Base-by-base conservation (phyloP, 768 basidiomycete species). In the Lactifluus echinatus region DNA sequence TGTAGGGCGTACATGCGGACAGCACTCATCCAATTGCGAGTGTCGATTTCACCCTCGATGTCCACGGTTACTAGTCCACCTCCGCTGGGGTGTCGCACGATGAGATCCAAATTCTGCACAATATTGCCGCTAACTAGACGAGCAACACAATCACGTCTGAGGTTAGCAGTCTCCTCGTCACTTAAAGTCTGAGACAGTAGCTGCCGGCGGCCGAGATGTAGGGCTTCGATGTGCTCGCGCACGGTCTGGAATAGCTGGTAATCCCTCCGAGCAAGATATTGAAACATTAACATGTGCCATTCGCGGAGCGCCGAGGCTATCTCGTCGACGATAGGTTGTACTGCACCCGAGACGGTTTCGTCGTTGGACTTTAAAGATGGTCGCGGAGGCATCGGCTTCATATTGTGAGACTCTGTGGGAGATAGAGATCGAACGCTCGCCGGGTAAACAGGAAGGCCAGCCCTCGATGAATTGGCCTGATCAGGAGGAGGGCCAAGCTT, bases 351-450 rank as follows among this genome's bases (percentile, higher is more conserved):
- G 3, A 81, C 78, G 2, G 95, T 98, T 64, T 97, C 94, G 67
- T 96, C 95, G 36, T 91, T 92, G 10, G 92, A 90, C 61, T 93
- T 94, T 47, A 97, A 79, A n/a, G 88, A 90, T 6, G 95, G 95
- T 43, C 96, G 82, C 3, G 92, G 93, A 8, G 92, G 93, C 5
- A 87, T 74, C 1, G 85, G 87, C 67, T 92, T 89, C 64, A 79
- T 67, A 15, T 79, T 71, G 46, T 83, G 81, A 29, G 85, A 82
- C 29, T 82, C 82, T 12, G 79, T 75, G 11, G 84, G 83, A 0
- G 89, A 89, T 47, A 70, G 64, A 14, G 73, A 76, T 45, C 84
- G 84, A n/a, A 89, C 67, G 69, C 87, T 89, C 24, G 84, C 75
- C 40, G 86, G 77, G 67, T 89, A 87, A 0, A 89, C 84, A 2